Evolutionary conservation across 208 protist species (phyloP).

Genomic region (Acanthamoeba triangularis): DNA sequence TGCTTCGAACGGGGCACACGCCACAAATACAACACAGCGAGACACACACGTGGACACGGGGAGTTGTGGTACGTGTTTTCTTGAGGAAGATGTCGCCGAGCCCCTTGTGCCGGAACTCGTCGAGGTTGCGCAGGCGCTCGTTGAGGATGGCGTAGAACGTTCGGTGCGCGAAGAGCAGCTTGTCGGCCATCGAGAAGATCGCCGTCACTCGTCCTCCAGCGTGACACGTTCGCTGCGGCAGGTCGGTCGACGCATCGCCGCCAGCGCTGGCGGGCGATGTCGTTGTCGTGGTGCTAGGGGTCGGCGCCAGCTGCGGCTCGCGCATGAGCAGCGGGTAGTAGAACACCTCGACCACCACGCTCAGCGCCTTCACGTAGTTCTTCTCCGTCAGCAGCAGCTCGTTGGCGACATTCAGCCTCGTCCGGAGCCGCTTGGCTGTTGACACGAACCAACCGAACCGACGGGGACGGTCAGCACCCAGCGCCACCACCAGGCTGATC

Average conservation of each 20-base stretch:
- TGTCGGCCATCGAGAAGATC: too few relatives aligned
- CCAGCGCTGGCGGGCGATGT: not conserved
- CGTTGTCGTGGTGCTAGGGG: not conserved
- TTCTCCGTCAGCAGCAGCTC: constrained; percentile 39
- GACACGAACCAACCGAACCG: too few relatives aligned
- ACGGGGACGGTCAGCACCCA: not conserved
- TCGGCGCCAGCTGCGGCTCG: too few relatives aligned
- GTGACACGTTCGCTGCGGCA: too few relatives aligned
- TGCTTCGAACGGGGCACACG: too few relatives aligned
- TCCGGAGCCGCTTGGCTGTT: not conserved
- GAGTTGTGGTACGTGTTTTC: not conserved
- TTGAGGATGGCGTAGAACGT: too few relatives aligned
- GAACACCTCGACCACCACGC: not conserved
- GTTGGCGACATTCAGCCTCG: constrained; percentile 5
- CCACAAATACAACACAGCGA: not conserved
- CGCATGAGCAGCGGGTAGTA: not conserved
- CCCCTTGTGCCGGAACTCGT: not conserved
- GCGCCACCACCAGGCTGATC: too few relatives aligned
- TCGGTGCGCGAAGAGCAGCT: too few relatives aligned
- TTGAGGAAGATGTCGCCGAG: constrained; percentile 37
- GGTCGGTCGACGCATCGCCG: too few relatives aligned
- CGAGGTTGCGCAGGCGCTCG: not conserved
- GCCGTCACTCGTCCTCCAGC: too few relatives aligned
- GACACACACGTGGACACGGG: too few relatives aligned
- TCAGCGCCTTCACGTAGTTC: constrained; percentile 34